Evolutionary conservation across 2,329 filamentous ascomycete genomes (phyloP).

Genomic region (Colletotrichum brevisporum): DNA sequence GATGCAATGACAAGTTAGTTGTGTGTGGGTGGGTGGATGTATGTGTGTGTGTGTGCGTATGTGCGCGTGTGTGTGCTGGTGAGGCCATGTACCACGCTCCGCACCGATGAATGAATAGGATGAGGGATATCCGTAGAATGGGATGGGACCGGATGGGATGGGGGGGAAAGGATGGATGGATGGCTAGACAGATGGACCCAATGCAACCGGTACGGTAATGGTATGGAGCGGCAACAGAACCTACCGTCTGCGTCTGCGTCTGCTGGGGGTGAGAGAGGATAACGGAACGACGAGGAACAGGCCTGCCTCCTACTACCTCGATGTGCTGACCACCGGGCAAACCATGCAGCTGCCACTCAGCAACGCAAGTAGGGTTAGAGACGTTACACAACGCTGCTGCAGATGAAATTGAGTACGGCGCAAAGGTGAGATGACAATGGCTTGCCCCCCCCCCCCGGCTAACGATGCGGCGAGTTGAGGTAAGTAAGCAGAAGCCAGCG

Average conservation of each 20-base stretch:
- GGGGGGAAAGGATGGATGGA: conserved; percentile 24
- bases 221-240: conserved; percentile 24
- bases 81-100: conserved; percentile 9
- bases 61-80: conserved; percentile 5
- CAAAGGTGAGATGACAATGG: conserved; percentile 26
- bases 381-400: conserved; percentile 38
- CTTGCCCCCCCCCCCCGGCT: neutral
- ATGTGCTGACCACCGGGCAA: conserved; percentile 36
- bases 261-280: conserved; percentile 5
- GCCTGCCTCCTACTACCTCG: conserved; percentile 5
- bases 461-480: neutral
- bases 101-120: conserved; percentile 23
- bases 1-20: conserved; percentile 34
- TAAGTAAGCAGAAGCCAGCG: conserved; percentile 27
- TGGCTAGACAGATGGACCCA: conserved; percentile 18
- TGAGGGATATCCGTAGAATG: conserved; percentile 8
- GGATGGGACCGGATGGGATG: conserved; percentile 7
- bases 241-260: conserved; percentile 11
- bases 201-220: conserved; percentile 32
- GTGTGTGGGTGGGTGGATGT: neutral
- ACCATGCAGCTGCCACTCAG: conserved; percentile 26
- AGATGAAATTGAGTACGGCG: conserved; percentile 29
- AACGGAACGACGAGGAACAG: conserved; percentile 18
- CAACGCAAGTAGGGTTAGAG: conserved; percentile 21
- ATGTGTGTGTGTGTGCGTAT: neutral